Conservation (phyloP, 192 early-diverging fungal species). For the Fimicolochytrium jonesii region DNA sequence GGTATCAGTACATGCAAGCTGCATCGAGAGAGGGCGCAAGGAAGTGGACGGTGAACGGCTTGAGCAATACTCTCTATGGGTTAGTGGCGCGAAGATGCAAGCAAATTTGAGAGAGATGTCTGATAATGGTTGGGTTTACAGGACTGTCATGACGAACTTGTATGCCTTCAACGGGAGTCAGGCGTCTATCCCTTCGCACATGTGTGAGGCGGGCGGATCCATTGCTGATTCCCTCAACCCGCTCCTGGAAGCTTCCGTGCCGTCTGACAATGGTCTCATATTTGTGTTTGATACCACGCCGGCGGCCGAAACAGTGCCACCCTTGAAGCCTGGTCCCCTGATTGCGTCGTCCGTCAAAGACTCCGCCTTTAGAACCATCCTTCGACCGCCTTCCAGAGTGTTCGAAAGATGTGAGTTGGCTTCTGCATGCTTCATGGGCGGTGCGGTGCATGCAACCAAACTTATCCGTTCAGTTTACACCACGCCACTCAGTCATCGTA, state of each 20-base stretch:
- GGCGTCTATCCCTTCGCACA: background rate
- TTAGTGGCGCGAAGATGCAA: no score
- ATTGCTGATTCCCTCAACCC: background rate
- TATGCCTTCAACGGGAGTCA: background rate
- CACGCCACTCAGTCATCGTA: background rate
- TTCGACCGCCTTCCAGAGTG: no score
- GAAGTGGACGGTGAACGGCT: background rate
- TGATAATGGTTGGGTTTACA: background rate
- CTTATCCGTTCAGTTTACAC: background rate
- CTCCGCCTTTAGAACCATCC: background rate
- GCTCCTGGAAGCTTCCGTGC: background rate
- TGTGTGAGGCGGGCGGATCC: constrained; percentile 4
- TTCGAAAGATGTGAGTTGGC: background rate
- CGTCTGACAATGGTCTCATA: background rate
- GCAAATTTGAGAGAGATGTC: no score
- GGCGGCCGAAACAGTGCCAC: background rate
- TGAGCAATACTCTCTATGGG: no score
- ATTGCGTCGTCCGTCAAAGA: constrained; percentile 12
- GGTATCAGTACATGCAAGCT: constrained; percentile 13
- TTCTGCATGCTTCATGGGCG: background rate
- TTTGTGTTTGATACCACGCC: constrained; percentile 5
- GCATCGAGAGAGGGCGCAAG: background rate
- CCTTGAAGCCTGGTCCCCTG: background rate
- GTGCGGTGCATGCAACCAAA: background rate
- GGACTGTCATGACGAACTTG: background rate